Conservation (phyloP, 1,284 basidiomycete genomes). For the Baeospora myosura region DNA sequence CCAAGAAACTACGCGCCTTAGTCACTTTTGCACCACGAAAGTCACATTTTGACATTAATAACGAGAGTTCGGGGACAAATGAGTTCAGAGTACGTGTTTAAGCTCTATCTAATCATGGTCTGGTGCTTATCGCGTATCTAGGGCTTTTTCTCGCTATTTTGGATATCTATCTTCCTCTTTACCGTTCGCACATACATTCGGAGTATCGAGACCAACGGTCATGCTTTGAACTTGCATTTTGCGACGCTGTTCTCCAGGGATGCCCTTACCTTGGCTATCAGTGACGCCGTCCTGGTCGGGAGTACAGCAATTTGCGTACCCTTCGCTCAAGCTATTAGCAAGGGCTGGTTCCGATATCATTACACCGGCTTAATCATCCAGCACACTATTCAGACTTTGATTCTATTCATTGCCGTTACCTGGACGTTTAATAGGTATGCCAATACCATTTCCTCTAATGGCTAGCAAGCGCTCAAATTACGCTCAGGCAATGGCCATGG, state of each 20-base stretch:
- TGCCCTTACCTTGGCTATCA: constrained; percentile 75
- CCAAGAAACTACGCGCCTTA: constrained; percentile 66
- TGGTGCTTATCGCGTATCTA: constrained; percentile 19
- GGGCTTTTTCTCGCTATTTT: constrained; percentile 93
- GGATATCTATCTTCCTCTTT: constrained; percentile 80
- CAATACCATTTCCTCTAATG: constrained; percentile 5
- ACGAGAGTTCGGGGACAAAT: constrained; percentile 66
- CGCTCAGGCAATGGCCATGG: constrained; percentile 85
- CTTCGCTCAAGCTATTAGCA: constrained; percentile 71
- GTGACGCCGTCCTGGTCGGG: constrained; percentile 76
- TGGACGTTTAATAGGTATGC: constrained; percentile 77
- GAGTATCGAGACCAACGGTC: constrained; percentile 71
- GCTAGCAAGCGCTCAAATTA: not conserved
- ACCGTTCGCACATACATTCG: constrained; percentile 72
- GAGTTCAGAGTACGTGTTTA: constrained; percentile 72
- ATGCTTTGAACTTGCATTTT: constrained; percentile 76
- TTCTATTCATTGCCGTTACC: constrained; percentile 65
- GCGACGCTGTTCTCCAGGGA: constrained; percentile 86
- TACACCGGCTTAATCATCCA: constrained; percentile 71
- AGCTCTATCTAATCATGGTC: not conserved
- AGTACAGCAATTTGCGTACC: constrained; percentile 77
- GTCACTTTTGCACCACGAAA: constrained; percentile 80
- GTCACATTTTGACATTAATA: constrained; percentile 78
- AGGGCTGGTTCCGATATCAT: constrained; percentile 75
- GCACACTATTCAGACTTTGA: constrained; percentile 66